Evolutionary conservation across 768 basidiomycete species (phyloP).

Genomic region (Leccinum variicolor): DNA sequence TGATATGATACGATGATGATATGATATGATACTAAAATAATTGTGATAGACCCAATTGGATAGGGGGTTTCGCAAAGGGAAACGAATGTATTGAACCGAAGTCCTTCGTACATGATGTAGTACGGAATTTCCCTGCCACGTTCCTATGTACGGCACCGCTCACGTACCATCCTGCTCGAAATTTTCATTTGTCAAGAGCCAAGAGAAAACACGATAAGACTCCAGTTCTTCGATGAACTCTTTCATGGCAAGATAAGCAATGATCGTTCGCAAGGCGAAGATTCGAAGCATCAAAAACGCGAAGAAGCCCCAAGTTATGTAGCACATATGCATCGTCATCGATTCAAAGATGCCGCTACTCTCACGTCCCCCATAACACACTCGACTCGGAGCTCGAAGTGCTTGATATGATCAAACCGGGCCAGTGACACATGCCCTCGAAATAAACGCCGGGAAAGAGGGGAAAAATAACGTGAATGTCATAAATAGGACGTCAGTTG

Average conservation of each 20-base stretch:
- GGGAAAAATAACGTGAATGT: slow-evolving; percentile 11
- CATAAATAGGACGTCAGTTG: slow-evolving; percentile 23
- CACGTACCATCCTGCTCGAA: not conserved
- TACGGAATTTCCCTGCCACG: not conserved
- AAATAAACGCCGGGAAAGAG: not conserved
- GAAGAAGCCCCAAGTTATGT: not conserved
- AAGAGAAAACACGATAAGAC: not conserved
- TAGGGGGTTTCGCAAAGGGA: not conserved
- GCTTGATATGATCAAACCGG: not conserved
- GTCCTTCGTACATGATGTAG: not conserved
- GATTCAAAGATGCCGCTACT: not conserved
- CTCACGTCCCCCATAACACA: not conserved
- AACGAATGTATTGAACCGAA: not conserved
- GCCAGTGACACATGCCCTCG: not conserved
- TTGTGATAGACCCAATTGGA: not conserved
- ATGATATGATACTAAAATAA: not conserved
- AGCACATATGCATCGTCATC: not conserved
- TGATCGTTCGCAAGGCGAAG: not conserved
- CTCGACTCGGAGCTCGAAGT: not conserved
- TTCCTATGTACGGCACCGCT: not conserved
- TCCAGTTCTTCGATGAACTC: not conserved
- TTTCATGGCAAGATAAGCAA: not conserved
- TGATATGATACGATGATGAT: too few relatives aligned
- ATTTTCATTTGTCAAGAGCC: not conserved
- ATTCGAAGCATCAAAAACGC: not conserved